These are phyloP conservation scores for Trypanosoma lewisi DNA, from an alignment of 208 protist genomes.

Conservation along the genomic window DNA sequence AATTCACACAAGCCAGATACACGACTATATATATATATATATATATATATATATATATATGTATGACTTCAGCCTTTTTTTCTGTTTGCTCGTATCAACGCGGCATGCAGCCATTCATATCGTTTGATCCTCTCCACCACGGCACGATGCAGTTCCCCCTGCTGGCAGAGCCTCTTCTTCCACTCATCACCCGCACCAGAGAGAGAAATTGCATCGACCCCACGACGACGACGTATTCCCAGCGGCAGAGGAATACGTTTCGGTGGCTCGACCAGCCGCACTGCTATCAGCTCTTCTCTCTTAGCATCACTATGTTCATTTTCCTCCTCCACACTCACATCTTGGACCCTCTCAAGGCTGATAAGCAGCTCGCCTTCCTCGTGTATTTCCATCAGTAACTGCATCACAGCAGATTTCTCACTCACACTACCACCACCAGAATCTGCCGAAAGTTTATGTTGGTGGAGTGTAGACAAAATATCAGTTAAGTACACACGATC, in stretches of 20 bases:
- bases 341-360: constrained; percentile 6
- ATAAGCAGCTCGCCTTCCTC: constrained; percentile 26
- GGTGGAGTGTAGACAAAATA: constrained; percentile 18
- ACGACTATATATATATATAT: too few species aligned
- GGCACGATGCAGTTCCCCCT: constrained; percentile 4
- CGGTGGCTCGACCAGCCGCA: constrained; percentile 11
- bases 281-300: constrained; percentile 1
- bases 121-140: constrained; percentile 13
- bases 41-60: too few species aligned
- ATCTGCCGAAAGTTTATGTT: background rate
- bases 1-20: too few species aligned
- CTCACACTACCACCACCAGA: background rate
- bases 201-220: constrained; percentile 11
- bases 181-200: background rate
- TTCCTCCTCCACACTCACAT: background rate
- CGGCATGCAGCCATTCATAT: constrained; percentile 9
- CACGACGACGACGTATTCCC: constrained; percentile 2
- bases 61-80: too few species aligned
- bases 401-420: constrained; percentile 1
- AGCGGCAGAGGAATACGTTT: constrained; percentile 11
- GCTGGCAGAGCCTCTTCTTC: background rate
- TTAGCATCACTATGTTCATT: background rate
- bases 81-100: constrained; percentile 10
- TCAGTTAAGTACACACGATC: constrained; percentile 30
- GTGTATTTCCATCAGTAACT: constrained; percentile 41